Evolutionary conservation across 108 stramenopile genomes (phyloP), one percentile per base, ranked within the genome.

Genomic region (Skeletonema potamos): DNA sequence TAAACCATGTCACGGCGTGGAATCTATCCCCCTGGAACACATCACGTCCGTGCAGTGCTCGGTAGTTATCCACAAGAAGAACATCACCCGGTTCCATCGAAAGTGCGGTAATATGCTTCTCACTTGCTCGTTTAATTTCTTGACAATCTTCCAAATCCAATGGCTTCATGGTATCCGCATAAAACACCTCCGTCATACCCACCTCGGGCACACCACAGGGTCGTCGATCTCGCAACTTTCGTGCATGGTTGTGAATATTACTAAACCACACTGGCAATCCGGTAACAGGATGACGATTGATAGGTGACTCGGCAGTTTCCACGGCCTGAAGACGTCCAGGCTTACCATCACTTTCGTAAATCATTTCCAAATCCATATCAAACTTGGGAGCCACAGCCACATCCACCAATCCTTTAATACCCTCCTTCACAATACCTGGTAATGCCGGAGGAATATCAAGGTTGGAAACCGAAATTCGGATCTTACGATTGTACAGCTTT

Each of bases 321-420:
- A 96, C 86, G 8, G 94, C 94, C 83, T 88, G 66, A 17, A 94
- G 70, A 61, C 94, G 87, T 32, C 92, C 92, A 9, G 87, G 87
- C 82, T 90, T 93, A 20, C 94, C 94, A 74, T 96, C 94, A 29
- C 78, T 73, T 72, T 87, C 94, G 62, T 86, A 92, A 68, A 93
- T 89, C 92, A 96, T 93, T 73, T 96, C 94, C 77, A 96, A 74
- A 73, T 93, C 94, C 94, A 96, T 96, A 62, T 96, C 94, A 77
- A 96, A 96, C 64, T 96, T 96, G 58, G 94, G 94, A 17, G 94
- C 91, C 17, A 96, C 91, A 7, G 88, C 86, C 22, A 80, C 87
- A 70, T 87, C 90, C 0, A 96, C 92, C 18, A 90, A 27, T 27
- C 58, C 54, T 70, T 87, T 89, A 59, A 92, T 80, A 27, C 89